These are phyloP conservation scores for Persicaria tinctoria DNA, from an alignment of 148 eudicot genomes.

Conservation along the genomic window DNA sequence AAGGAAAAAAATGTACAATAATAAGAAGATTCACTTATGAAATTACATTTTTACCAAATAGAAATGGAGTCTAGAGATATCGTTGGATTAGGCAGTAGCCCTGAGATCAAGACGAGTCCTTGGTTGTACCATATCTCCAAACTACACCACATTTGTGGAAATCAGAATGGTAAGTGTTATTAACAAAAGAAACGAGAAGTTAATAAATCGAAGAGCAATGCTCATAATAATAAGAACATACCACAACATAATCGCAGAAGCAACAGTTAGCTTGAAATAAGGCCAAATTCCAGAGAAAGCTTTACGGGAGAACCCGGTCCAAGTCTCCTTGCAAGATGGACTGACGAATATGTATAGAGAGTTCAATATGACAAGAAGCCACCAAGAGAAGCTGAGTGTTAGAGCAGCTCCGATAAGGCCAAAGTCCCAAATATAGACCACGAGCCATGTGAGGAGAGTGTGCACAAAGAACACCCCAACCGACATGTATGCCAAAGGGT, in stretches of 20 bases:
- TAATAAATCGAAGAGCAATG: not conserved
- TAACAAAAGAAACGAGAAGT: not conserved
- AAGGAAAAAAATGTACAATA: not conserved
- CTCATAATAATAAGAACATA: conserved; percentile 2
- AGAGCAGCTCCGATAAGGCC: conserved; percentile 34
- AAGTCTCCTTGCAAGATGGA: conserved; percentile 25
- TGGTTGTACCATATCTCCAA: conserved; percentile 30
- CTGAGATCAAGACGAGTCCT: conserved; percentile 29
- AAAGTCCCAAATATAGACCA: conserved; percentile 18
- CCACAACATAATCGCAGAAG: conserved; percentile 34
- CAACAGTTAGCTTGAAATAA: conserved; percentile 29
- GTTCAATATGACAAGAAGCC: conserved; percentile 26
- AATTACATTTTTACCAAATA: conserved; percentile 22
- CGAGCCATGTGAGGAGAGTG: conserved; percentile 21
- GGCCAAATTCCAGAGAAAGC: conserved; percentile 28
- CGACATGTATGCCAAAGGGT: conserved; percentile 29
- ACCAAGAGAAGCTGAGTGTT: conserved; percentile 33
- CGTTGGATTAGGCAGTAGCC: conserved; percentile 24
- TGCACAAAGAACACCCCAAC: conserved; percentile 22
- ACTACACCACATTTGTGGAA: conserved; percentile 17
- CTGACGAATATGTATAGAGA: conserved; percentile 22
- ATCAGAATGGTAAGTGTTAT: not conserved
- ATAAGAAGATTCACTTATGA: not conserved
- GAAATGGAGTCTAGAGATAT: conserved; percentile 30
- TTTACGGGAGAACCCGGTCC: conserved; percentile 25